These are phyloP conservation scores for Deakozyma indianensis DNA, from an alignment of 805 yeast genomes.

Conservation along the genomic window DNA sequence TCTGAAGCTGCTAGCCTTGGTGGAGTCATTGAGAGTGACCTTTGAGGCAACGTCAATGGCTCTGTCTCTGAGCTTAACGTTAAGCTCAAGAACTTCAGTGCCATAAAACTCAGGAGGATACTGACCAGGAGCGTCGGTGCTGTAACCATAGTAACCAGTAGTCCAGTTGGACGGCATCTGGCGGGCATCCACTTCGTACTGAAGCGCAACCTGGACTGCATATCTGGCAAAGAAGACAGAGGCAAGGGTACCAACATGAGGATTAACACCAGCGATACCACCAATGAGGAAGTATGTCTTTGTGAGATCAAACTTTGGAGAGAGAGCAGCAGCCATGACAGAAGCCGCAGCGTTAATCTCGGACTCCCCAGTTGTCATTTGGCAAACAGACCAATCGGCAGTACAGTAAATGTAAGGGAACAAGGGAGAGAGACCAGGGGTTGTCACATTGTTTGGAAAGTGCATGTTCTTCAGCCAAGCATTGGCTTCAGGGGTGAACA, in stretches of 20 bases:
- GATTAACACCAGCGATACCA: constrained; percentile 56
- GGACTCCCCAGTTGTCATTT: constrained; percentile 55
- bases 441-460: constrained; percentile 37
- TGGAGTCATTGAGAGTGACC: constrained; percentile 32
- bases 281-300: constrained; percentile 48
- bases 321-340: constrained; percentile 37
- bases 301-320: constrained; percentile 41
- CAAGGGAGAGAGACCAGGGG: constrained; percentile 53
- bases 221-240: constrained; percentile 45
- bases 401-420: constrained; percentile 46
- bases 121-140: constrained; percentile 32
- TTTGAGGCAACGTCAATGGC: constrained; percentile 37
- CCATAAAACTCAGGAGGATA: constrained; percentile 47
- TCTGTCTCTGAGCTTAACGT: constrained; percentile 42
- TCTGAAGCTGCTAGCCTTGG: constrained; percentile 31
- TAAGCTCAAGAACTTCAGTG: constrained; percentile 50
- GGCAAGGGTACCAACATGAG: constrained; percentile 40
- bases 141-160: constrained; percentile 44
- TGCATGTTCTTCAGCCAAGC: constrained; percentile 38
- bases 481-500: constrained; percentile 38
- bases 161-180: constrained; percentile 40
- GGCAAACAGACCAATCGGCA: constrained; percentile 38
- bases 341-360: constrained; percentile 54
- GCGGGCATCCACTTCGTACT: constrained; percentile 41
- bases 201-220: constrained; percentile 48